A percentile compares a stretch with the other conserved stretches of the same genome.
Conservation (phyloP, 345 rosid genomes). For the Eutrema yunnanense region DNA sequence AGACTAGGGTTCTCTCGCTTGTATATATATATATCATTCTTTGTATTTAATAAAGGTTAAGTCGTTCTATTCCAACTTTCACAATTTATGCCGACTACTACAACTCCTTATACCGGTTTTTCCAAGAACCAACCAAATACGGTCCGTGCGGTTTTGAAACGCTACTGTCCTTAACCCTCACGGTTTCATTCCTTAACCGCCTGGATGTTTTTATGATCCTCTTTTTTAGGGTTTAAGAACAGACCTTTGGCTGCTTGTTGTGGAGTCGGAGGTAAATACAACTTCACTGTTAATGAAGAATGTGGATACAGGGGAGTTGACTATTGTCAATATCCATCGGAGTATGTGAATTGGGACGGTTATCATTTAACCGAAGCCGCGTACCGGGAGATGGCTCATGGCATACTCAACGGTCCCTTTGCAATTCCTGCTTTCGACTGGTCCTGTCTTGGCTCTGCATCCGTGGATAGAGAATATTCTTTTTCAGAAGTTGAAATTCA, state of each 20-base stretch:
- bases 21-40: too few species aligned
- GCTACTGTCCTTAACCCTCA: not conserved
- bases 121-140: constrained; percentile 27
- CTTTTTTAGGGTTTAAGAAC: constrained; percentile 24
- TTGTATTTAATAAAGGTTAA: too few species aligned
- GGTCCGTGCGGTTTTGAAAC: constrained; percentile 21
- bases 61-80: too few species aligned
- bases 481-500: not conserved
- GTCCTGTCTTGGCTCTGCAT: constrained; percentile 16
- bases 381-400: constrained; percentile 12
- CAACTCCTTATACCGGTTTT: constrained; percentile 24
- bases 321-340: constrained; percentile 32
- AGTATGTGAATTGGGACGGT: constrained; percentile 47
- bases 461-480: not conserved
- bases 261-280: constrained; percentile 42
- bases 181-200: not conserved
- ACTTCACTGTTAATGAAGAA: constrained; percentile 18
- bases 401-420: constrained; percentile 26
- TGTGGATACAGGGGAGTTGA: constrained; percentile 25
- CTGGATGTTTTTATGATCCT: not conserved
- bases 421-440: constrained; percentile 22
- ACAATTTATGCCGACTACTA: constrained; percentile 39
- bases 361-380: constrained; percentile 32
- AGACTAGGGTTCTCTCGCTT: too few species aligned
- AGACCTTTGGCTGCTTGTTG: constrained; percentile 37